phyloP scores from a whole-genome alignment of 1,139 yeast species.

The Pichia sp. region DNA sequence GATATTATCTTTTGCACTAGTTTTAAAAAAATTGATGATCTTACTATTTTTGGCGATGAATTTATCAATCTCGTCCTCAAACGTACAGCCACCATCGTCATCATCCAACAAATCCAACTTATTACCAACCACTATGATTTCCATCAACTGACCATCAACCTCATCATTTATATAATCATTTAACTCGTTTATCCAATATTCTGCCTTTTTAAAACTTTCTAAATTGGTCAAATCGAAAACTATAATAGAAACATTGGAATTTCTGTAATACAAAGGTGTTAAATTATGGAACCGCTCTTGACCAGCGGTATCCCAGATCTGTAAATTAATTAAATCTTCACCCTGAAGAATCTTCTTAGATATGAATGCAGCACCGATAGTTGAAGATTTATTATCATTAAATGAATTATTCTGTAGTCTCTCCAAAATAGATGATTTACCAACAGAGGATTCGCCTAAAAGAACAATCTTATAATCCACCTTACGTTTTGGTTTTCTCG shows the following conservation, averaged over 20 bases:
- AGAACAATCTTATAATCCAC: slow-evolving; percentile 47
- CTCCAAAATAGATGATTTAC: slow-evolving; percentile 57
- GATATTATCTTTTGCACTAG: slow-evolving; percentile 44
- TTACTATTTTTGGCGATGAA: slow-evolving; percentile 17
- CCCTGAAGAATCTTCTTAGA: slow-evolving; percentile 49
- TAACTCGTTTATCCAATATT: slow-evolving; percentile 52
- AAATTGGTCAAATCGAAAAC: slow-evolving; percentile 59
- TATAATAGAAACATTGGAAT: slow-evolving; percentile 81
- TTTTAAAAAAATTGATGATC: slow-evolving; percentile 28
- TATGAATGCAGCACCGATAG: slow-evolving; percentile 67
- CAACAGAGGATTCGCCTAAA: slow-evolving; percentile 63
- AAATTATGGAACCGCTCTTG: slow-evolving; percentile 84
- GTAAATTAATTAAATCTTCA: slow-evolving; percentile 30
- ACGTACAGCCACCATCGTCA: slow-evolving; percentile 17
- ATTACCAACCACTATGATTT: slow-evolving; percentile 39
- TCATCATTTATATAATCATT: slow-evolving; percentile 30
- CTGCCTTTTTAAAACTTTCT: slow-evolving; percentile 45
- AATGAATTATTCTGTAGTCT: slow-evolving; percentile 59
- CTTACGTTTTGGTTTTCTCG: slow-evolving; percentile 18
- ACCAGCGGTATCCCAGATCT: slow-evolving; percentile 88
- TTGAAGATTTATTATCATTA: slow-evolving; percentile 56
- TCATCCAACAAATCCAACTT: slow-evolving; percentile 35
- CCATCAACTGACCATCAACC: slow-evolving; percentile 26
- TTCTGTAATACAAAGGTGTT: slow-evolving; percentile 88
- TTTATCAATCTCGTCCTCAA: slow-evolving; percentile 16